Percentiles rank a stretch among this genome's conserved stretches.
Conservation (phyloP, 2,329 filamentous ascomycete genomes). For the Xylariales sp. region DNA sequence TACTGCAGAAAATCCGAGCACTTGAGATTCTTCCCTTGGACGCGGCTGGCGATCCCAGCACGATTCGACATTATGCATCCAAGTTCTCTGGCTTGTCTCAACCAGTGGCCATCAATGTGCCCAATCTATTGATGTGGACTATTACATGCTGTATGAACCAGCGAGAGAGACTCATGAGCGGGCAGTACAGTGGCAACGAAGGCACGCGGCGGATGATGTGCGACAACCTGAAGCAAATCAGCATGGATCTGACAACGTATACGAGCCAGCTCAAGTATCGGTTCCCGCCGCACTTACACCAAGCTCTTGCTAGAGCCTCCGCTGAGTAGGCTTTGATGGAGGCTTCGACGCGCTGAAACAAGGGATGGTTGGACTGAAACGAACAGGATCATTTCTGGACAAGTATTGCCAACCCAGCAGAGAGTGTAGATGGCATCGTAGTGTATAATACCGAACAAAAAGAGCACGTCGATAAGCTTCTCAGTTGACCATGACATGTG, state of each 20-base stretch:
- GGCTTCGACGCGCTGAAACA: background rate
- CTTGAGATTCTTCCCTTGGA: conserved; percentile 78
- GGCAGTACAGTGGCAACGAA: conserved; percentile 71
- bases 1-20: conserved; percentile 59
- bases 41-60: conserved; percentile 67
- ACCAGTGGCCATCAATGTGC: conserved; percentile 82
- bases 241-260: conserved; percentile 88
- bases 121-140: conserved; percentile 89
- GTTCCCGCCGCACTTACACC: conserved; percentile 80
- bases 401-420: too few relatives aligned
- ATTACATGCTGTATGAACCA: conserved; percentile 81
- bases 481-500: too few relatives aligned
- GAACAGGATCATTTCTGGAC: too few relatives aligned
- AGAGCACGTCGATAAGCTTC: too few relatives aligned
- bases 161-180: conserved; percentile 63
- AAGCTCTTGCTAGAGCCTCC: conserved; percentile 78
- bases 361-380: background rate
- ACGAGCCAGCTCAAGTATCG: conserved; percentile 89
- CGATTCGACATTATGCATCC: conserved; percentile 74
- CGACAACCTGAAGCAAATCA: conserved; percentile 71
- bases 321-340: conserved; percentile 46
- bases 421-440: too few relatives aligned
- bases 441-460: too few relatives aligned
- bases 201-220: conserved; percentile 60
- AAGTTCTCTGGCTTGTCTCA: conserved; percentile 75